phyloP scores from a whole-genome alignment of 2,329 filamentous ascomycete species.

The Venturia asperata region DNA sequence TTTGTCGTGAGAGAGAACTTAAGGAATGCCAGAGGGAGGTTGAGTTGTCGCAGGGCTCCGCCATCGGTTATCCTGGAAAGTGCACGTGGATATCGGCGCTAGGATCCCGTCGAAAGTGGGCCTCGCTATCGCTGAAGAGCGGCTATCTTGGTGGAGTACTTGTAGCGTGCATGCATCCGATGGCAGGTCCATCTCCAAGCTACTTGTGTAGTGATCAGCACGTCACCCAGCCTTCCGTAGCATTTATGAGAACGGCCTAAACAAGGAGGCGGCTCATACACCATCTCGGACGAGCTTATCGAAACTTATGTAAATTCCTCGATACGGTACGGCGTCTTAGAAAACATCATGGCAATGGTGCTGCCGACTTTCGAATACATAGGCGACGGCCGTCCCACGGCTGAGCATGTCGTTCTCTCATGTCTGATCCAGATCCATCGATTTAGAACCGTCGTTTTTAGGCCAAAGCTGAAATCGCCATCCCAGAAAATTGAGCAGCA shows the following conservation, averaged over 20 bases:
- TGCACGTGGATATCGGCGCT: neutral
- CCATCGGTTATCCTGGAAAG: neutral
- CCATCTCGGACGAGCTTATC: constrained; percentile 8
- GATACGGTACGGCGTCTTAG: neutral
- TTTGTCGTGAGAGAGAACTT: neutral
- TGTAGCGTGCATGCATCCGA: neutral
- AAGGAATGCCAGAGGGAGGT: no score
- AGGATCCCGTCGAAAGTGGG: neutral
- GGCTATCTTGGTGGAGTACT: neutral
- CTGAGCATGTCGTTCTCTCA: neutral
- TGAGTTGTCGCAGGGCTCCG: neutral
- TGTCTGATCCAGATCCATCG: neutral
- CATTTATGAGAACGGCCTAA: neutral
- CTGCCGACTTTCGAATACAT: neutral
- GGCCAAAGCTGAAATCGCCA: neutral
- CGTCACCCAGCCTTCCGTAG: neutral
- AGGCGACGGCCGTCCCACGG: neutral
- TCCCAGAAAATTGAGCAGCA: neutral
- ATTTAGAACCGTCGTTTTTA: neutral
- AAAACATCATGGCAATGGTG: neutral
- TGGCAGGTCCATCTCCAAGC: neutral
- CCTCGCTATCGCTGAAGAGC: neutral
- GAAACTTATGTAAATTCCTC: neutral
- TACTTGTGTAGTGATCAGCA: neutral
- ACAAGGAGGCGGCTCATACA: neutral